Evolutionary conservation across 805 yeast genomes (phyloP), one percentile per base, ranked within the genome.

Genomic region (Metschnikowia cubensis): DNA sequence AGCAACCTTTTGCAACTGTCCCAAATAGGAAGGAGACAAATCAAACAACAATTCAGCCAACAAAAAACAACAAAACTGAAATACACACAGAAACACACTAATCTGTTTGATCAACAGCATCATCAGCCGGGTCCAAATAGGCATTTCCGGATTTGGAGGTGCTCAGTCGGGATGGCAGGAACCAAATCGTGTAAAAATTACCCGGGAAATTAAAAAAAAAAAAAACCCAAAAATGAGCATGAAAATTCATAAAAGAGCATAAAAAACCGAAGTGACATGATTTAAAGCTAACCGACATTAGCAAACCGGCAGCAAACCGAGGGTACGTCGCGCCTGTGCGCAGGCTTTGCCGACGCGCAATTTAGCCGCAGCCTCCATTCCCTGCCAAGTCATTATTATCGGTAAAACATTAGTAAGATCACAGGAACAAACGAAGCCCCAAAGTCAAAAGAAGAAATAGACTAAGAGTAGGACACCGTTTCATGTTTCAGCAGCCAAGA

Each of bases 291-390:
- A 17, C 31, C 29, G 29, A 18, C 14, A 20, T 32, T n/a, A 29
- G 22, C 29, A 42, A 42, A 33, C 35, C 35, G 29, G n/a, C 15
- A 29, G 35, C 36, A 42, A 42, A 32, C 45, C 45, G 45, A 42
- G 45, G 45, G 37, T 42, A 37, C 45, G 45, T 42, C 36, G 29
- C 40, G 40, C 38, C 20, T 20, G 17, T 20, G 40, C 40, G 40
- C 40, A 37, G 21, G 13, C 40, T 13, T 20, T 17, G 40, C 22
- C 40, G 40, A 35, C 10, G 35, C 35, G 35, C 35, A 15, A 34
- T n/a, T 34, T 34, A 37, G 40, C 40, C 25, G 25, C 40, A 37
- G n/a, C 35, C 35, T 34, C 18, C n/a, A 34, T 34, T 6, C 35
- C 18, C 29, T 25, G 29, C 29, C 29, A 25, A 25, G 29, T 25